phyloP scores from a whole-genome alignment of 768 basidiomycete species.

The Naganishia kalamii region DNA sequence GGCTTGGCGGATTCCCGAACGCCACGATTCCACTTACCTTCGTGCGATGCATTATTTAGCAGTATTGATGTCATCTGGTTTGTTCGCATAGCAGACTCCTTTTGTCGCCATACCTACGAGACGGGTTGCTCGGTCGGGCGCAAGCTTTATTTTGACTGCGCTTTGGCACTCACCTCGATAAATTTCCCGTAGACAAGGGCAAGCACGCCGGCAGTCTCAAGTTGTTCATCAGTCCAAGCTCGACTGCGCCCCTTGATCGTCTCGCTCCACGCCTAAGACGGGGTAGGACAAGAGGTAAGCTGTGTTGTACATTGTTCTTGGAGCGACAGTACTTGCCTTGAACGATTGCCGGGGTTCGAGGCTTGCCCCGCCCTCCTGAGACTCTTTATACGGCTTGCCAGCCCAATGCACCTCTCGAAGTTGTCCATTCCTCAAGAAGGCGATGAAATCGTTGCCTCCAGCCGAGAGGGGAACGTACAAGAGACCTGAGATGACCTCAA shows the following conservation, averaged over 20 bases:
- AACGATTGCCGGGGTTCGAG: conserved; percentile 75
- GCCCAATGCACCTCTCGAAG: conserved; percentile 67
- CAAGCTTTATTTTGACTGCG: too few relatives aligned
- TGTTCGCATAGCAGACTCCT: conserved; percentile 64
- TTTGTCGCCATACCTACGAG: conserved; percentile 64
- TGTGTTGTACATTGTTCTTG: too few relatives aligned
- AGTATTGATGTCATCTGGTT: conserved; percentile 68
- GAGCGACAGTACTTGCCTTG: conserved; percentile 44
- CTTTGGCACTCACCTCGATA: background rate
- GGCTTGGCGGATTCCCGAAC: background rate
- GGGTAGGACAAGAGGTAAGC: background rate
- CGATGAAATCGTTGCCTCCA: conserved; percentile 71
- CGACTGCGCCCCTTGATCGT: conserved; percentile 62
- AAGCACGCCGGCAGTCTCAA: conserved; percentile 73
- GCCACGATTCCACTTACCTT: conserved; percentile 51
- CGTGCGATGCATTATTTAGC: conserved; percentile 74
- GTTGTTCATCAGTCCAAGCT: conserved; percentile 72
- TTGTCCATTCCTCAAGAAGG: conserved; percentile 71
- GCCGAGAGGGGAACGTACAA: conserved; percentile 69
- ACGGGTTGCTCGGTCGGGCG: too few relatives aligned
- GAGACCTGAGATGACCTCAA: conserved; percentile 65
- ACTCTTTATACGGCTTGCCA: conserved; percentile 60
- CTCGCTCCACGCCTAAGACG: conserved; percentile 59
- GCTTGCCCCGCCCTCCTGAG: conserved; percentile 45
- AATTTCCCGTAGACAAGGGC: conserved; percentile 59